phyloP scores from a whole-genome alignment of 2,329 filamentous ascomycete genomes.

The Aspergillus fischeri region DNA sequence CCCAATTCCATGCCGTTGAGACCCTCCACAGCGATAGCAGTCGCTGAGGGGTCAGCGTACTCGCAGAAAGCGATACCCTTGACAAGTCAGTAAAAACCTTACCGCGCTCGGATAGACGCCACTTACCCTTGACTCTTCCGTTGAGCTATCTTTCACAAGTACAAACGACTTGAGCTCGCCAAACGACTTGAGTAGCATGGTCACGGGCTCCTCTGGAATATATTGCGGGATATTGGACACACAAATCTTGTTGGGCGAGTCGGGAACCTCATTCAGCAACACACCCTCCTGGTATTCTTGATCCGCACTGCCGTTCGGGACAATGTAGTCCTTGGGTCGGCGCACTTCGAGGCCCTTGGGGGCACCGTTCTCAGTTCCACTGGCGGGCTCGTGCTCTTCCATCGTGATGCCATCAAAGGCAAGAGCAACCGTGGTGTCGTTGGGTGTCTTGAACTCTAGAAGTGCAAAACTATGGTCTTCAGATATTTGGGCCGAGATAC shows the following conservation, averaged over 20 bases:
- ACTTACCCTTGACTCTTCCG: slow-evolving; percentile 81
- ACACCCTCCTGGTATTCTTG: slow-evolving; percentile 70
- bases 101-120: not conserved
- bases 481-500: slow-evolving; percentile 75
- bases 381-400: slow-evolving; percentile 63
- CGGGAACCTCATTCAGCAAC: slow-evolving; percentile 75
- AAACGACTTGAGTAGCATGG: slow-evolving; percentile 84
- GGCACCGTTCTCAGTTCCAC: slow-evolving; percentile 51
- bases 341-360: slow-evolving; percentile 65
- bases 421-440: slow-evolving; percentile 85
- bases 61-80: slow-evolving; percentile 97
- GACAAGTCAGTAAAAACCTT: slow-evolving; percentile 26
- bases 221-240: slow-evolving; percentile 85
- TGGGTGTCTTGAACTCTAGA: slow-evolving; percentile 81
- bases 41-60: slow-evolving; percentile 70
- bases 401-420: slow-evolving; percentile 87
- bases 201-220: slow-evolving; percentile 85
- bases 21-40: slow-evolving; percentile 82
- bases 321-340: slow-evolving; percentile 95
- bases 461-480: slow-evolving; percentile 77
- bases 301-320: slow-evolving; percentile 73
- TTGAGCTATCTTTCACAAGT: slow-evolving; percentile 78
- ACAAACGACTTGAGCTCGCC: slow-evolving; percentile 90
- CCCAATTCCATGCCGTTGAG: slow-evolving; percentile 92
- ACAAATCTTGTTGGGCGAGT: slow-evolving; percentile 93